phyloP scores from a whole-genome alignment of 441 rosid species.

The Melastoma candidum region DNA sequence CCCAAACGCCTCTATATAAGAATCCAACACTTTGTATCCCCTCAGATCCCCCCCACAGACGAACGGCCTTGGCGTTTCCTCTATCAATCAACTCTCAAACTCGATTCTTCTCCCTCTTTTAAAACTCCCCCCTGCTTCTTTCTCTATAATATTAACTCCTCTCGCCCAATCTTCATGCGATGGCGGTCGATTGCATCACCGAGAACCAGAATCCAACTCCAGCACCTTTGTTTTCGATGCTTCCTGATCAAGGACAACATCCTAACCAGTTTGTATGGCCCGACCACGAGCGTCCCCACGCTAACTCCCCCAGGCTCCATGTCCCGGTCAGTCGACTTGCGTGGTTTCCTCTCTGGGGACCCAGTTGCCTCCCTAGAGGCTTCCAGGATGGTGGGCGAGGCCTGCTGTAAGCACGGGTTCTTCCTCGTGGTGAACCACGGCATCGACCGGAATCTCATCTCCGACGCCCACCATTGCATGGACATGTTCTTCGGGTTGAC shows the following conservation, averaged over 20 bases:
- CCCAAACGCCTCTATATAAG: constrained; percentile 24
- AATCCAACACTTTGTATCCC: constrained; percentile 36
- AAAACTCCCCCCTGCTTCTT: constrained; percentile 2
- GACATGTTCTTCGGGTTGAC: constrained; percentile 65
- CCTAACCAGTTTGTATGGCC: constrained; percentile 88
- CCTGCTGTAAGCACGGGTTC: constrained; percentile 79
- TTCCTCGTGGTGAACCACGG: constrained; percentile 88
- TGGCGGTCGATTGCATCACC: constrained; percentile 40
- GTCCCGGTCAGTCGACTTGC: constrained; percentile 74
- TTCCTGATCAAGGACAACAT: constrained; percentile 38
- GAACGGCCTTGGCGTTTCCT: constrained; percentile 45
- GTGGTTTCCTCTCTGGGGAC: constrained; percentile 47
- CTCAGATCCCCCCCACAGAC: constrained; percentile 21
- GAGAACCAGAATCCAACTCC: constrained; percentile 14
- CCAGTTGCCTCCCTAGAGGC: constrained; percentile 43
- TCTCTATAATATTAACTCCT: not conserved
- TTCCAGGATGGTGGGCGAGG: constrained; percentile 51
- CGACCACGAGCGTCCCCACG: constrained; percentile 56
- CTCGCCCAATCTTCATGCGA: constrained; percentile 27
- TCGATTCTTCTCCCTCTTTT: constrained; percentile 11
- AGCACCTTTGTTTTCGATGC: constrained; percentile 56
- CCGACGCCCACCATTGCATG: constrained; percentile 58
- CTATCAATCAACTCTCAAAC: constrained; percentile 23
- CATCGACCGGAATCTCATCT: constrained; percentile 40
- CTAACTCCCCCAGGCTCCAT: constrained; percentile 40